Evolutionary conservation across 805 yeast genomes (phyloP).

Genomic region (Teunomyces kruisii): DNA sequence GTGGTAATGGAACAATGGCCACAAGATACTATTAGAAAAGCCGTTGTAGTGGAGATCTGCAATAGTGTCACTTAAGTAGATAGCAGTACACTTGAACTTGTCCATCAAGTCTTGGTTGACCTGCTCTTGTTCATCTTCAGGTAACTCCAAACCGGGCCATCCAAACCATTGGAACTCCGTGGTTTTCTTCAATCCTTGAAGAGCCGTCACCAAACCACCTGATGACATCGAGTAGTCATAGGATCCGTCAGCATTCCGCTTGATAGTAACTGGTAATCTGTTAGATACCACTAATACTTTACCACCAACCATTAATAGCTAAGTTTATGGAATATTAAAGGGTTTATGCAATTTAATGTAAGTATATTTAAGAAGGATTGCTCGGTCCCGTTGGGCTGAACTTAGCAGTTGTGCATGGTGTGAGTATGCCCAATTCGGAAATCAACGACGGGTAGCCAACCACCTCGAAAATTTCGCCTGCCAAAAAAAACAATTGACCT

Average conservation of each 20-base stretch:
- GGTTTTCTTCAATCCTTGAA: slow-evolving; percentile 83
- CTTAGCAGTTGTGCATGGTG: neutral
- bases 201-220: slow-evolving; percentile 95
- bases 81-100: slow-evolving; percentile 87
- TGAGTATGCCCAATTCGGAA: neutral
- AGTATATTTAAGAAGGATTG: neutral
- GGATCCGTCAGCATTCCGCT: slow-evolving; percentile 55
- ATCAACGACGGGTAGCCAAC: neutral
- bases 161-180: slow-evolving; percentile 96
- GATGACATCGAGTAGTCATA: slow-evolving; percentile 91
- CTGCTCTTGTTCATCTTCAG: slow-evolving; percentile 65
- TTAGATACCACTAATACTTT: slow-evolving; percentile 92
- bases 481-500: neutral
- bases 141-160: slow-evolving; percentile 90
- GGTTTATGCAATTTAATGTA: neutral
- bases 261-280: slow-evolving; percentile 91
- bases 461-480: neutral
- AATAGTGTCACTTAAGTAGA: slow-evolving; percentile 80
- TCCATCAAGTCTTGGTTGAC: slow-evolving; percentile 70
- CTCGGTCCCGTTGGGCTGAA: neutral
- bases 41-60: slow-evolving; percentile 98
- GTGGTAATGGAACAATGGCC: slow-evolving; percentile 98
- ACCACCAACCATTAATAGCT: slow-evolving; percentile 34
- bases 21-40: slow-evolving; percentile 86
- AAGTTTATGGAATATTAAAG: neutral